Evolutionary conservation across 2,329 filamentous ascomycete genomes (phyloP).

Genomic region (Arthrobotrys sphaeroides): DNA sequence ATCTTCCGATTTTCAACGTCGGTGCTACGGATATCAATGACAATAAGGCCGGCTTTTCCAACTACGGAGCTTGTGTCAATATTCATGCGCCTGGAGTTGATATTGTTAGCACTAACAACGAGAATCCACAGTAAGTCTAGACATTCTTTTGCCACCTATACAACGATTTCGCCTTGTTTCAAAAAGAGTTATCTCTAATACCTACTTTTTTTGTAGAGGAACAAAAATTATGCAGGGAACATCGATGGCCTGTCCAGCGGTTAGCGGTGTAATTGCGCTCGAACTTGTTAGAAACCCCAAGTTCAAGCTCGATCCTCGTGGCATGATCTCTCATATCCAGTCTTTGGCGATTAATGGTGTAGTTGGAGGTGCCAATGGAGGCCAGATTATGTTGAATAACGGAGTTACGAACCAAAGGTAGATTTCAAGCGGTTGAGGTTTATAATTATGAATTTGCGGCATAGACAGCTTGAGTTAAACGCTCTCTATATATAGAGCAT

Average conservation of each 20-base stretch:
- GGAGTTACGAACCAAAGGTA: conserved; percentile 1
- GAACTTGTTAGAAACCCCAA: conserved; percentile 31
- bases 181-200: conserved; percentile 7
- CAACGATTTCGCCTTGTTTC: not conserved
- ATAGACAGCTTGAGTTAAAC: not conserved
- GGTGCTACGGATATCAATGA: conserved; percentile 59
- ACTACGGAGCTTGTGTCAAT: conserved; percentile 61
- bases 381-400: conserved; percentile 23
- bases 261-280: conserved; percentile 40
- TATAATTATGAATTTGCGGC: too few species aligned
- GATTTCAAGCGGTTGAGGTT: too few species aligned
- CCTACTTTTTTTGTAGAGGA: not conserved
- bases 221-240: conserved; percentile 31
- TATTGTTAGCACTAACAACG: conserved; percentile 65
- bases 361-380: conserved; percentile 4
- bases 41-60: conserved; percentile 60
- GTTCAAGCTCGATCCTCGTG: conserved; percentile 12
- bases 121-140: conserved; percentile 16
- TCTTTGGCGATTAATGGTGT: conserved; percentile 10
- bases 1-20: conserved; percentile 60
- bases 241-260: conserved; percentile 32
- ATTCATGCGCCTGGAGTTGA: conserved; percentile 61
- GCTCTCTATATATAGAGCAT: not conserved
- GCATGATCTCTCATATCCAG: conserved; percentile 5
- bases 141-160: not conserved